Evolutionary conservation across 2,329 filamentous ascomycete species (phyloP).

Genomic region (Cladophialophora bantiana): DNA sequence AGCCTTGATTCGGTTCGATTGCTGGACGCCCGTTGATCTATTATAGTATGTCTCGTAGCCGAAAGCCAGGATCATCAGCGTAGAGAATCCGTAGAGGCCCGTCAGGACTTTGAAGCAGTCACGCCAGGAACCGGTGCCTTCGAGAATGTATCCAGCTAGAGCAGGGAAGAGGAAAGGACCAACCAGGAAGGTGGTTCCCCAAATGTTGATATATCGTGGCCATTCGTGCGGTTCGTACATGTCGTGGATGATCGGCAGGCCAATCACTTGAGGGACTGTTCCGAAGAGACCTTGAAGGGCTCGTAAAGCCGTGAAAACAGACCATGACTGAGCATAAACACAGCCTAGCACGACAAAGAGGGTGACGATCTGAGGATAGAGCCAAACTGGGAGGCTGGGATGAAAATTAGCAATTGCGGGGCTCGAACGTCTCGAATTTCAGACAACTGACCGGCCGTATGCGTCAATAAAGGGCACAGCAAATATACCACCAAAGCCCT

Average conservation of each 20-base stretch:
- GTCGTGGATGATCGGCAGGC: constrained; percentile 50
- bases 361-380: constrained; percentile 51
- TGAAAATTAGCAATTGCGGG: constrained; percentile 9
- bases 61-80: constrained; percentile 45
- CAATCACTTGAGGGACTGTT: constrained; percentile 51
- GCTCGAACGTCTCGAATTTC: not conserved
- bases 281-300: constrained; percentile 50
- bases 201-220: constrained; percentile 51
- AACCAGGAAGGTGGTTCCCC: constrained; percentile 49
- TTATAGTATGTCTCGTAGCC: constrained; percentile 47
- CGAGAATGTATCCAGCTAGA: constrained; percentile 48
- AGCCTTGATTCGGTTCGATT: constrained; percentile 38
- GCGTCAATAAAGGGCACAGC: constrained; percentile 50
- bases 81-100: constrained; percentile 48
- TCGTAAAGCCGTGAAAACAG: constrained; percentile 50
- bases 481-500: constrained; percentile 49
- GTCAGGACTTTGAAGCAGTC: constrained; percentile 47
- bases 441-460: constrained; percentile 48
- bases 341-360: constrained; percentile 51
- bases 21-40: constrained; percentile 20
- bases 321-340: constrained; percentile 49
- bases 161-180: constrained; percentile 49
- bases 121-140: constrained; percentile 44
- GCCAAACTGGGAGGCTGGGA: constrained; percentile 50
- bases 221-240: constrained; percentile 47